phyloP scores from a whole-genome alignment of 306 rosid species.

The Vachellia collinsii region DNA sequence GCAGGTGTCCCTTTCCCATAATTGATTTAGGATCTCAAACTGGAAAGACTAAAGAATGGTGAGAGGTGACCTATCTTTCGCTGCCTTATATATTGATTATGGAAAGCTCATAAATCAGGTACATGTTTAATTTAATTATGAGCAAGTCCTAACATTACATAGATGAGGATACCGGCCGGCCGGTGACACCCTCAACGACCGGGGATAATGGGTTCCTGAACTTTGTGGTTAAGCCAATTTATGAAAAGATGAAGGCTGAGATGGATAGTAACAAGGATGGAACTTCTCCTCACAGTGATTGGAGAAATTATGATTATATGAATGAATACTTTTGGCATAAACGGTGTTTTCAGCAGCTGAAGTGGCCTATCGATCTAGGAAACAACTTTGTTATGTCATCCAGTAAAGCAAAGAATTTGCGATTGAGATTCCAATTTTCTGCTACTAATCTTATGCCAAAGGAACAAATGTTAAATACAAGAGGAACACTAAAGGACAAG shows the following conservation, averaged over 20 bases:
- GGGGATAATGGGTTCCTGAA: conserved; percentile 84
- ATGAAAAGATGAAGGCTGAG: conserved; percentile 77
- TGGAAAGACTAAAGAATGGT: no score
- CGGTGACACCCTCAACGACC: conserved; percentile 69
- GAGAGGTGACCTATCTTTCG: no score
- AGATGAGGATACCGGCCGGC: conserved; percentile 78
- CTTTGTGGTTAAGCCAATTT: conserved; percentile 79
- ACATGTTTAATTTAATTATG: no score
- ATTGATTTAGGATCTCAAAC: no score
- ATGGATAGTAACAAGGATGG: conserved; percentile 79
- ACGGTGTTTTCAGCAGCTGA: conserved; percentile 87
- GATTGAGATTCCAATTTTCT: conserved; percentile 94
- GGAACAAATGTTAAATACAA: conserved; percentile 81
- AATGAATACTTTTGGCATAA: conserved; percentile 94
- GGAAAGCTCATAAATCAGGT: no score
- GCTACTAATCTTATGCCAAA: conserved; percentile 98
- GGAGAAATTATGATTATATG: conserved; percentile 95
- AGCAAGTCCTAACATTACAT: no score
- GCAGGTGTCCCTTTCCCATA: no score
- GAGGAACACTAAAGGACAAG: conserved; percentile 78
- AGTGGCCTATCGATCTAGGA: conserved; percentile 83
- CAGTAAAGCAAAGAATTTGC: conserved; percentile 59
- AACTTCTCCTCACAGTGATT: conserved; percentile 78
- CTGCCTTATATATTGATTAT: no score
- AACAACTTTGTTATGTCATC: conserved; percentile 73